These are phyloP conservation scores for Larix sibirica DNA, from an alignment of 83 land plant genomes.

Conservation along the genomic window DNA sequence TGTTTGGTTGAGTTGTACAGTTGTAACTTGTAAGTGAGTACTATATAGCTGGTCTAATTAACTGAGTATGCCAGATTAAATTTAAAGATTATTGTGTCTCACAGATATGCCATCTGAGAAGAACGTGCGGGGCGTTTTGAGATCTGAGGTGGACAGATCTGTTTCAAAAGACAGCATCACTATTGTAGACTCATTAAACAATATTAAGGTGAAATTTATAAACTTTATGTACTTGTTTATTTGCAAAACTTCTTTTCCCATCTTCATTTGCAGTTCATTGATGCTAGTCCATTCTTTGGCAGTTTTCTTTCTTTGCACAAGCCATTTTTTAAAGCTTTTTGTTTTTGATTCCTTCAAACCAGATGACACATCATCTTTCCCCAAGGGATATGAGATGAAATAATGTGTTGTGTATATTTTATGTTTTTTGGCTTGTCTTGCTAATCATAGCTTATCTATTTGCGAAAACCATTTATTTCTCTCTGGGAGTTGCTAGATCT, in stretches of 20 bases:
- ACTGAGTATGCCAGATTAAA: neutral
- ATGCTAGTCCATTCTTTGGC: neutral
- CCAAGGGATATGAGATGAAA: neutral
- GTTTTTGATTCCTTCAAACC: neutral
- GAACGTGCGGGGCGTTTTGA: slow-evolving; percentile 81
- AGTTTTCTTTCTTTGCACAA: neutral
- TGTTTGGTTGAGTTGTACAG: neutral
- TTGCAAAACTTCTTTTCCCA: neutral
- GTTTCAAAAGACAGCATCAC: slow-evolving; percentile 71
- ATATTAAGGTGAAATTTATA: slow-evolving; percentile 64
- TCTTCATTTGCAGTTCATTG: neutral
- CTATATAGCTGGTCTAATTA: neutral
- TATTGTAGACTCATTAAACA: slow-evolving; percentile 93
- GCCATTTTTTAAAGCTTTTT: neutral
- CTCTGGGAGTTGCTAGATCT: neutral
- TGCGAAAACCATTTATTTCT: no score
- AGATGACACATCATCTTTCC: no score
- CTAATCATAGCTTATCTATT: neutral
- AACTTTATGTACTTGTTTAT: neutral
- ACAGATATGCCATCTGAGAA: slow-evolving; percentile 89
- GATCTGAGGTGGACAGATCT: slow-evolving; percentile 93
- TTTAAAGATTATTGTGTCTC: neutral
- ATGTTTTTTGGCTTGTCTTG: neutral
- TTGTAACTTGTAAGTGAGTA: no score
- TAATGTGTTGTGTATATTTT: neutral